Percentiles rank a stretch among this genome's conserved stretches.
Evolutionary conservation across 805 yeast species (phyloP).

Genomic region (Kazachstania africana): DNA sequence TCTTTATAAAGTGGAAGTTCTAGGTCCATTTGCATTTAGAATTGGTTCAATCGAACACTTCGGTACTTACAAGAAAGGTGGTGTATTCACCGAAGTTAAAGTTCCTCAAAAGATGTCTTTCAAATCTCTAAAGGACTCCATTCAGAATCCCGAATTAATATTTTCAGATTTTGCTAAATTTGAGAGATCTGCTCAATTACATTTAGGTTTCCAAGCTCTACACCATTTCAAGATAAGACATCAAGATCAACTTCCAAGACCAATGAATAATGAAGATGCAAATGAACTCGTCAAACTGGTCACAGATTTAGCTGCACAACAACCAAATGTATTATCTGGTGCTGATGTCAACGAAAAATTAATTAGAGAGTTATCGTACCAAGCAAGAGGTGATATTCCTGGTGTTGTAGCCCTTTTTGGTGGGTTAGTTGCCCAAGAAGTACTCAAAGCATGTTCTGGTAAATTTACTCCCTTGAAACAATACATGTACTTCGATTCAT

Average conservation of each 20-base stretch:
- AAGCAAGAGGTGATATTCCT: constrained; percentile 86
- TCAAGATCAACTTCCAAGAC: constrained; percentile 59
- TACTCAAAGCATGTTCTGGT: constrained; percentile 87
- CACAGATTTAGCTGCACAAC: constrained; percentile 43
- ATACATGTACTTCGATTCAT: constrained; percentile 84
- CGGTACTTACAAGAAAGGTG: constrained; percentile 70
- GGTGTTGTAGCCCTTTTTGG: constrained; percentile 85
- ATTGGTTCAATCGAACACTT: constrained; percentile 42
- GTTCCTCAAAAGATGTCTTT: constrained; percentile 58
- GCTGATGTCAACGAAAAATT: constrained; percentile 48
- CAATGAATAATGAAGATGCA: constrained; percentile 68
- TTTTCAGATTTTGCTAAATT: constrained; percentile 88
- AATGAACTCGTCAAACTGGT: constrained; percentile 49
- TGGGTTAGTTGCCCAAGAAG: constrained; percentile 94
- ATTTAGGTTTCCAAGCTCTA: constrained; percentile 84
- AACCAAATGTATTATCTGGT: constrained; percentile 43
- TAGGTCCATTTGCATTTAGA: constrained; percentile 91
- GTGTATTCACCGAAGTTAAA: constrained; percentile 86
- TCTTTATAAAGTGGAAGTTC: constrained; percentile 64
- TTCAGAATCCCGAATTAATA: constrained; percentile 66
- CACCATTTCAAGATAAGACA: constrained; percentile 58
- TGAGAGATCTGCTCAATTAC: constrained; percentile 83
- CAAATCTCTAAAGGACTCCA: constrained; percentile 51
- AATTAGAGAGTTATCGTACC: constrained; percentile 63
- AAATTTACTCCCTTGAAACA: constrained; percentile 91